Percentiles rank a stretch among this genome's conserved stretches.
Evolutionary conservation across 179 eudicot genomes (phyloP).

Genomic region (Silene coronaria): DNA sequence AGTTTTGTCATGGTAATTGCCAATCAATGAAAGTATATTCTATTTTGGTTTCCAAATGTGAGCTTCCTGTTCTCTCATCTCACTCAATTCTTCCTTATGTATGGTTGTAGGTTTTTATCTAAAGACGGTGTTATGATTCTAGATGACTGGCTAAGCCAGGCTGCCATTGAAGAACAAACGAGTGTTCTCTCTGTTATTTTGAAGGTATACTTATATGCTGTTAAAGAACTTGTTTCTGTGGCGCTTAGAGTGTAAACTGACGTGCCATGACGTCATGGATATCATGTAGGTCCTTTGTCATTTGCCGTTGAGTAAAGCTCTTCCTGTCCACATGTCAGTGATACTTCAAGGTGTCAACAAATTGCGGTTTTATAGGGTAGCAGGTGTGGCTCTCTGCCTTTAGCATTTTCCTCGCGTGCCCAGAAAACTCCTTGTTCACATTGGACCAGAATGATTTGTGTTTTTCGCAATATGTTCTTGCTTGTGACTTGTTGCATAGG

Average conservation of each 20-base stretch:
- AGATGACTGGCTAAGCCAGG: conserved; percentile 89
- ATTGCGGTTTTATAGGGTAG: conserved; percentile 65
- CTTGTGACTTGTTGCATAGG: not conserved
- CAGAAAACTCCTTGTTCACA: not conserved
- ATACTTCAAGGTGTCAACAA: conserved; percentile 81
- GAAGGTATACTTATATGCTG: conserved; percentile 40
- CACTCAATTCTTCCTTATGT: not conserved
- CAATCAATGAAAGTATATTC: not conserved
- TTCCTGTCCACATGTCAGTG: conserved; percentile 85
- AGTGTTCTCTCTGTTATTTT: conserved; percentile 64
- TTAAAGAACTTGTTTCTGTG: conserved; percentile 12
- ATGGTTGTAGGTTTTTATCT: conserved; percentile 59
- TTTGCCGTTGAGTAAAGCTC: conserved; percentile 77
- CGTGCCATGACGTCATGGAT: conserved; percentile 13
- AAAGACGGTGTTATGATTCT: conserved; percentile 94
- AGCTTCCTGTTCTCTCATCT: not conserved
- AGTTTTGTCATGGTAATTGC: conserved; percentile 59
- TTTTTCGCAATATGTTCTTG: not conserved
- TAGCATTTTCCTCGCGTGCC: not conserved
- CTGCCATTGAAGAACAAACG: conserved; percentile 90
- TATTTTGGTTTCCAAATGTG: not conserved
- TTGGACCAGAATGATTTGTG: not conserved
- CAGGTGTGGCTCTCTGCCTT: conserved; percentile 55
- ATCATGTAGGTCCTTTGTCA: conserved; percentile 67
- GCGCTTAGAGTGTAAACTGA: not conserved